Percentiles rank a stretch among this genome's conserved stretches.
phyloP scores from a whole-genome alignment of 169 alveolate genomes.

The Cryptosporidium meleagridis region DNA sequence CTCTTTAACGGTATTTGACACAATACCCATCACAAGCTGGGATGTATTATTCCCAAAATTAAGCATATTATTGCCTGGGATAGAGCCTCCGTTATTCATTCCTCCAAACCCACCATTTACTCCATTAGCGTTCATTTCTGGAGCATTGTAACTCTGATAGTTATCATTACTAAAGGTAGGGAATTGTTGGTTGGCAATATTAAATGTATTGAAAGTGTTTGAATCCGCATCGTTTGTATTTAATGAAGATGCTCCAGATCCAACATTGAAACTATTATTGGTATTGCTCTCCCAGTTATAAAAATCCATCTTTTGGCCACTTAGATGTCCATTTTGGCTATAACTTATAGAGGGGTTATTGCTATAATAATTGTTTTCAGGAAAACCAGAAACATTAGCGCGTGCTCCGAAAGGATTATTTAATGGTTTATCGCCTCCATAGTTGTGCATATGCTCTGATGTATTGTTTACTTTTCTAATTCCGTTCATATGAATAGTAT shows the following conservation, averaged over 20 bases:
- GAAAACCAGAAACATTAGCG: neutral
- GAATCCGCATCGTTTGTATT: conserved; percentile 7
- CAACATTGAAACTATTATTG: neutral
- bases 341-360: conserved; percentile 9
- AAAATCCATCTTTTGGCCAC: conserved; percentile 19
- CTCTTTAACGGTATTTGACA: conserved; percentile 65
- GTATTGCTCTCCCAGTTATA: conserved; percentile 21
- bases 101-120: neutral
- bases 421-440: conserved; percentile 11
- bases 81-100: neutral
- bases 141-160: neutral
- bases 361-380: neutral
- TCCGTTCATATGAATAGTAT: conserved; percentile 17
- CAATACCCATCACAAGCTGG: conserved; percentile 70
- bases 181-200: conserved; percentile 3
- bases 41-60: conserved; percentile 35
- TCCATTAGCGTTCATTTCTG: neutral
- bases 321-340: neutral
- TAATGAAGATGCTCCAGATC: neutral
- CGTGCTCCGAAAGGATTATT: conserved; percentile 34
- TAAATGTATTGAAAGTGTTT: neutral
- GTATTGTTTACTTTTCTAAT: neutral
- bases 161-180: neutral
- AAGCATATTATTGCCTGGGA: neutral
- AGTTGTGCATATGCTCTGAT: conserved; percentile 2